phyloP scores from a whole-genome alignment of 257 asterid genomes.

The Solanum pinnatisectum region DNA sequence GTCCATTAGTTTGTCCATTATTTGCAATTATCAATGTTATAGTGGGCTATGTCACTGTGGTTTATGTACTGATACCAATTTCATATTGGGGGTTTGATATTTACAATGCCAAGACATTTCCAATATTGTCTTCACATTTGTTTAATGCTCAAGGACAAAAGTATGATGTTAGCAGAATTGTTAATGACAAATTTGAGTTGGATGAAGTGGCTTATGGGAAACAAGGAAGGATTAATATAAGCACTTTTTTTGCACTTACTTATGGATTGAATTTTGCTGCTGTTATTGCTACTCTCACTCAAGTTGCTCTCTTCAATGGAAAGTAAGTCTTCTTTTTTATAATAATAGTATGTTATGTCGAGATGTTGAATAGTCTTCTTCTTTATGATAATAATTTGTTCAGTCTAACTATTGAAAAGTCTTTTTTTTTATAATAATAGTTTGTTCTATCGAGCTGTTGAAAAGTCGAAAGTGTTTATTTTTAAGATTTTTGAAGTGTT shows the following conservation, averaged over 20 bases:
- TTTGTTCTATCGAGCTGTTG: no score
- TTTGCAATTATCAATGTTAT: neutral
- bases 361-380: no score
- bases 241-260: neutral
- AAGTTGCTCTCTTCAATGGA: neutral
- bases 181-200: conserved; percentile 3
- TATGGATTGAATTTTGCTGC: conserved; percentile 1
- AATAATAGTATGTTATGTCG: neutral
- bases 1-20: neutral
- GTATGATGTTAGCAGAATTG: neutral
- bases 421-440: no score
- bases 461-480: neutral
- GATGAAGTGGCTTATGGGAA: neutral
- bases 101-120: neutral
- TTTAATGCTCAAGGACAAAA: neutral
- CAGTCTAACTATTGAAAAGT: no score
- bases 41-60: neutral
- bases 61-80: neutral
- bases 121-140: neutral
- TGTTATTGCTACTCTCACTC: neutral
- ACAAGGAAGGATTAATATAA: neutral
- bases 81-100: neutral
- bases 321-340: neutral
- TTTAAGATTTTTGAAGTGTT: neutral
- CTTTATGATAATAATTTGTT: no score